Base-by-base conservation (phyloP, 768 basidiomycete species). In the Asterophora parasitica region DNA sequence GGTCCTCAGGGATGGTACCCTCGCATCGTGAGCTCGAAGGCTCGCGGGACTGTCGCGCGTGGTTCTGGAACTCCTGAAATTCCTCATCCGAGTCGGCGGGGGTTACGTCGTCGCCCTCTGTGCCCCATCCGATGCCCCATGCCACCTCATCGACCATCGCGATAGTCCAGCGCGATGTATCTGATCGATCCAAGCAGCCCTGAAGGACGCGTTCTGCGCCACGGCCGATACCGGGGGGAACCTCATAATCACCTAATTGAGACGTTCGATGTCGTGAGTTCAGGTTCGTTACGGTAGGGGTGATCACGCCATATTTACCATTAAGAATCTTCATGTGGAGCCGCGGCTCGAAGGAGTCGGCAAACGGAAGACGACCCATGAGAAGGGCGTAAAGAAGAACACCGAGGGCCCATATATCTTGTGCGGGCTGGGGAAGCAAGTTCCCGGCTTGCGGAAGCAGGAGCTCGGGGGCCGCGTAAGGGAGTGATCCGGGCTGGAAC, bases 371-470 rank as follows among this genome's bases (percentile, higher is more conserved):
- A n/a, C 74, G 71, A 2, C 92, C 92, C 0, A 83, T 83, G 15
- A 98, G 75, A 1, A 99, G 72, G 7, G 85, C 82, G 61, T 92
- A 90, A 1, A 99, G 80, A 53, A 96, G 76, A 46, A 93, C 83
- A 0, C 96, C 96, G 2, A 97, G 69, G 0, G 96, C 93, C 96
- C 96, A 99, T 23, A 98, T 83, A 54, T 99, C 96, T 60, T 93
- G 90, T 0, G 88, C 81, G 2, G 92, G 85, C 56, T 80, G 68
- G 0, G 78, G 75, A 36, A 62, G 64, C 5, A 71, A 56, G 0
- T 68, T 59, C 1, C 64, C 64, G 26, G 68, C 60, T 2, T 77
- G 79, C 0, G 88, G 81, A 3, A 81, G 72, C 2, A 96, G 75
- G 3, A 96, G 76, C 61, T 97, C 93, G 4, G 93, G 93, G 0